A percentile compares a stretch with the other conserved stretches of the same genome.
Conservation (phyloP, 192 early-diverging fungal genomes). For the Dissophora globulifera region DNA sequence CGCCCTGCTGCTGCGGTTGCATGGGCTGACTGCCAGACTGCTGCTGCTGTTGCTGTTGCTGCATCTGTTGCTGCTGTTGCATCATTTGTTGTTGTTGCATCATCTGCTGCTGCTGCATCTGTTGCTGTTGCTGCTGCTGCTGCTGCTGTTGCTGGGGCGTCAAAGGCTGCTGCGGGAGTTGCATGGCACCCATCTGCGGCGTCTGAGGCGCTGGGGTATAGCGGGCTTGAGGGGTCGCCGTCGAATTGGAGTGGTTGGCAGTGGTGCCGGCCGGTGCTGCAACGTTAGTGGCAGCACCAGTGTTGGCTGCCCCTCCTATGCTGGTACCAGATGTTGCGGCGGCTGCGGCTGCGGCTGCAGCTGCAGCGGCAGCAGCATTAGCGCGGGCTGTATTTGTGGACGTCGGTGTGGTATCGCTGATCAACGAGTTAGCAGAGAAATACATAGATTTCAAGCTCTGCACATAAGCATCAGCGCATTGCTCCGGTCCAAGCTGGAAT, state of each 20-base stretch:
- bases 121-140: conserved; percentile 16
- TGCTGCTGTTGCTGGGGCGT: conserved; percentile 11
- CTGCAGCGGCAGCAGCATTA: conserved; percentile 24
- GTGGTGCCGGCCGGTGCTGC: conserved; percentile 1
- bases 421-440: conserved; percentile 30
- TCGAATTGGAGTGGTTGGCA: background rate
- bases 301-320: background rate
- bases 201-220: conserved; percentile 54
- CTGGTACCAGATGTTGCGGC: background rate
- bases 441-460: conserved; percentile 48
- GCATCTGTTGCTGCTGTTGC: conserved; percentile 8
- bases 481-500: conserved; percentile 47
- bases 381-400: conserved; percentile 34
- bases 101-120: conserved; percentile 8
- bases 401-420: conserved; percentile 48
- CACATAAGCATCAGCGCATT: conserved; percentile 48
- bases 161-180: conserved; percentile 35
- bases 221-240: conserved; percentile 28
- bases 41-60: conserved; percentile 10
- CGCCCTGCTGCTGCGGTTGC: conserved; percentile 8
- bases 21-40: too few species aligned
- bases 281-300: background rate
- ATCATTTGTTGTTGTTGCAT: conserved; percentile 6
- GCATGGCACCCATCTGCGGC: conserved; percentile 45
- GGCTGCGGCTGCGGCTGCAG: conserved; percentile 10